phyloP scores from a whole-genome alignment of 2,329 filamentous ascomycete genomes.

The Calycina marina region DNA sequence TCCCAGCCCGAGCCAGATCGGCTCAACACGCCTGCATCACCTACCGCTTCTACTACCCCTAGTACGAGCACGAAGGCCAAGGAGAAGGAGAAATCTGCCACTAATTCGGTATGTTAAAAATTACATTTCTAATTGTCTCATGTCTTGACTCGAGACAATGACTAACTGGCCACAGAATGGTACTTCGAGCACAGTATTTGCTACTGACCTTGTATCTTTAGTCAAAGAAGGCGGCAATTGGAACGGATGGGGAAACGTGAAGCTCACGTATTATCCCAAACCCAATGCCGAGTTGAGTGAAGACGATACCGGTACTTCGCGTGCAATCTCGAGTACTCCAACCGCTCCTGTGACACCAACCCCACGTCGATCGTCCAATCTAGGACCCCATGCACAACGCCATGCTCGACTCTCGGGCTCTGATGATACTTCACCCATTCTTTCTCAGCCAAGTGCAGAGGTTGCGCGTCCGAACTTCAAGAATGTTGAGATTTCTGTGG shows the following conservation, averaged over 20 bases:
- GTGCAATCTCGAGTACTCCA: slow-evolving; percentile 9
- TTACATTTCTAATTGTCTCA: too few relatives aligned
- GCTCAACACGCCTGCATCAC: slow-evolving; percentile 32
- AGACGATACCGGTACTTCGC: slow-evolving; percentile 11
- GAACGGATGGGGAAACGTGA: slow-evolving; percentile 69
- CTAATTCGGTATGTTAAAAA: slow-evolving; percentile 22
- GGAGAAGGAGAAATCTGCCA: slow-evolving; percentile 55
- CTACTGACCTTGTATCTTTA: slow-evolving; percentile 72
- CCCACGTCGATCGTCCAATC: slow-evolving; percentile 22
- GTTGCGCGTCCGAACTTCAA: slow-evolving; percentile 15
- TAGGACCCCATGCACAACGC: slow-evolving; percentile 20
- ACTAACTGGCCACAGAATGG: too few relatives aligned
- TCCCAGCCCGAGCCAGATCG: slow-evolving; percentile 30
- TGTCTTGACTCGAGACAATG: too few relatives aligned
- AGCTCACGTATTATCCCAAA: slow-evolving; percentile 59
- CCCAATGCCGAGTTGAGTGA: slow-evolving; percentile 20
- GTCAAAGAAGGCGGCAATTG: slow-evolving; percentile 48
- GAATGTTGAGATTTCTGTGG: slow-evolving; percentile 35
- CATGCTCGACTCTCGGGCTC: slow-evolving; percentile 20
- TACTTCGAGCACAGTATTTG: slow-evolving; percentile 47
- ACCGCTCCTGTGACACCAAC: slow-evolving; percentile 20
- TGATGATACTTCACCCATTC: slow-evolving; percentile 22
- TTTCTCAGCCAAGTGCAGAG: slow-evolving; percentile 14
- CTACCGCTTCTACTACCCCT: slow-evolving; percentile 39
- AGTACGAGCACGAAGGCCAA: too few relatives aligned